phyloP scores from a whole-genome alignment of 2,329 filamentous ascomycete genomes.

The Aspergillus phoenicis region DNA sequence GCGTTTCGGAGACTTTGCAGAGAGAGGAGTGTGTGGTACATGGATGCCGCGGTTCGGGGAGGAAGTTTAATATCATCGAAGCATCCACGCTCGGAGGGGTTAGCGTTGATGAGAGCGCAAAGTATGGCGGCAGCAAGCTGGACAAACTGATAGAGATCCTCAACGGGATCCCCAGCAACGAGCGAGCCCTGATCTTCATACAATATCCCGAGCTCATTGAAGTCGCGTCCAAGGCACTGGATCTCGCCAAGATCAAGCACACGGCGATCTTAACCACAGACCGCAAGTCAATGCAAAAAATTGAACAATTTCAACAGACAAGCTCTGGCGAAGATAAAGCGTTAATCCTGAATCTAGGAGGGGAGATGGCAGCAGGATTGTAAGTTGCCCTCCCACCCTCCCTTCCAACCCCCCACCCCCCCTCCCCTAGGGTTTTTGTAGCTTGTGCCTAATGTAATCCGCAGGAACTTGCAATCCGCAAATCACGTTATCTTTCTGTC shows the following conservation, averaged over 20 bases:
- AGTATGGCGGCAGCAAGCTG: slow-evolving; percentile 52
- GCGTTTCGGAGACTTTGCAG: slow-evolving; percentile 29
- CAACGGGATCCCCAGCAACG: slow-evolving; percentile 40
- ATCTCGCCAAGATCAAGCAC: slow-evolving; percentile 33
- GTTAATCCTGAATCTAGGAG: slow-evolving; percentile 59
- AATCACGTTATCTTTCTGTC: slow-evolving; percentile 67
- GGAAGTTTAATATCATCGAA: slow-evolving; percentile 45
- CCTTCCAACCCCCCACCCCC: too few species aligned
- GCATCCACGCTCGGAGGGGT: slow-evolving; percentile 39
- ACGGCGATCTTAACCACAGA: slow-evolving; percentile 41
- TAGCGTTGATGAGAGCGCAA: slow-evolving; percentile 22
- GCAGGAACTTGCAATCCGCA: slow-evolving; percentile 63
- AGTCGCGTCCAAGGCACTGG: slow-evolving; percentile 35
- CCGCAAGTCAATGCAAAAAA: slow-evolving; percentile 33
- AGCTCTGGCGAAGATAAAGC: slow-evolving; percentile 47
- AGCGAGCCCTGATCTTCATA: slow-evolving; percentile 60
- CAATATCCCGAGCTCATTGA: slow-evolving; percentile 53
- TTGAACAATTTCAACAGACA: slow-evolving; percentile 46
- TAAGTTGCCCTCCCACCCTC: slow-evolving; percentile 41
- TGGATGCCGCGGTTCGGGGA: slow-evolving; percentile 46
- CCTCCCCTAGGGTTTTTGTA: background rate
- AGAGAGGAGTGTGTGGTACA: slow-evolving; percentile 43
- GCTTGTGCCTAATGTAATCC: slow-evolving; percentile 4
- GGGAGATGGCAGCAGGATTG: slow-evolving; percentile 62
- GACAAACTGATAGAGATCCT: slow-evolving; percentile 51